A percentile compares a stretch with the other conserved stretches of the same genome.
These are phyloP conservation scores for Neurospora sp. DNA, from an alignment of 495 filamentous ascomycete genomes.

Conservation along the genomic window DNA sequence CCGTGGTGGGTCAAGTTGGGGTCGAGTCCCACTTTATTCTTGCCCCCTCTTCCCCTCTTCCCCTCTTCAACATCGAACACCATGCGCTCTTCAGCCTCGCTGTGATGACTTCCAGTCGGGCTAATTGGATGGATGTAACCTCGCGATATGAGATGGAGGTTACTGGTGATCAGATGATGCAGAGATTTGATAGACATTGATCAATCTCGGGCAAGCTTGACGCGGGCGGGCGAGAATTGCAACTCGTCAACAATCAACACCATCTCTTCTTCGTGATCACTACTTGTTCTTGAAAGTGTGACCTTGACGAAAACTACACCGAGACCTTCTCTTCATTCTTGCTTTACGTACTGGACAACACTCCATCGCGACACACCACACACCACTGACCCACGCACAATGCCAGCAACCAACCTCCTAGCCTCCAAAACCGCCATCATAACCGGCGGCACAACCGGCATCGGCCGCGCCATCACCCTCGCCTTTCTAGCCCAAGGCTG, in stretches of 20 bases:
- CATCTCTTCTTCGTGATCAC: not conserved
- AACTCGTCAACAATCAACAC: not conserved
- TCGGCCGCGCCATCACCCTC: slow-evolving; percentile 65
- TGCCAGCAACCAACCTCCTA: slow-evolving; percentile 43
- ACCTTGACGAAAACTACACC: not conserved
- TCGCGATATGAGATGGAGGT: not conserved
- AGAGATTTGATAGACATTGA: not conserved
- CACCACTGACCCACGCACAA: not conserved
- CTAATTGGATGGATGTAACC: not conserved
- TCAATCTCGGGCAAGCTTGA: not conserved
- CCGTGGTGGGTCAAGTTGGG: not conserved
- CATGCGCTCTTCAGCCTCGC: not conserved
- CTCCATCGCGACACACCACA: no score
- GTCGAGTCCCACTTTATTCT: not conserved
- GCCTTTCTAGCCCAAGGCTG: slow-evolving; percentile 61
- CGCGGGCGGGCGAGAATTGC: not conserved
- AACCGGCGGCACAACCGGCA: slow-evolving; percentile 67
- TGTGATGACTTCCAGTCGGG: not conserved
- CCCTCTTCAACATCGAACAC: not conserved
- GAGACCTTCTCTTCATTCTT: not conserved
- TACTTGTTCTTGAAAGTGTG: not conserved
- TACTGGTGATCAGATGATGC: not conserved
- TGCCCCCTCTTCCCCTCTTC: not conserved
- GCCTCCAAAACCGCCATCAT: slow-evolving; percentile 62
- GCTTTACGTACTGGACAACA: no score